Evolutionary conservation across 108 stramenopile species (phyloP).

Genomic region (Nitzschia sp.): DNA sequence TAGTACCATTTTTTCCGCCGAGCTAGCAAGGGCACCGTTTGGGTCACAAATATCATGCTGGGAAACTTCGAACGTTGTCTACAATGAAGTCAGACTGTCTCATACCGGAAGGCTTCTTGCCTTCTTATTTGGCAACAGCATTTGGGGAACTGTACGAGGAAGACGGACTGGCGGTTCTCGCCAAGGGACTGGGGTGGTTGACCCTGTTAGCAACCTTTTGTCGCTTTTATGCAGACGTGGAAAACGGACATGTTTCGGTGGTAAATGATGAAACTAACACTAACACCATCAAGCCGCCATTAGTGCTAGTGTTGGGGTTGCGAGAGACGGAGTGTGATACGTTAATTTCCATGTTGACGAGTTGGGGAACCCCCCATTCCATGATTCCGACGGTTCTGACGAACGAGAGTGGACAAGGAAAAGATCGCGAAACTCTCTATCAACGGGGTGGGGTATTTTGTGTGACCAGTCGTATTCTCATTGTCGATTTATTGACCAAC

Average conservation of each 20-base stretch:
- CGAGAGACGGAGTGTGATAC: conserved; percentile 64
- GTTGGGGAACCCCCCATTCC: conserved; percentile 72
- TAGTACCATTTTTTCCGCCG: no score
- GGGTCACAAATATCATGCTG: no score
- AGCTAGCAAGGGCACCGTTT: no score
- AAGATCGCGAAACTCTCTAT: conserved; percentile 59
- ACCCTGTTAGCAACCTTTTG: conserved; percentile 67
- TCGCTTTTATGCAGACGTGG: conserved; percentile 75
- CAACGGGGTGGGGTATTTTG: conserved; percentile 57
- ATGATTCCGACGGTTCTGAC: conserved; percentile 71
- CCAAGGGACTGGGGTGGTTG: conserved; percentile 85
- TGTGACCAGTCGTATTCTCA: conserved; percentile 93
- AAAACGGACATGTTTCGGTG: conserved; percentile 50
- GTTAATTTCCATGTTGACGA: conserved; percentile 55
- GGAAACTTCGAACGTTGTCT: no score
- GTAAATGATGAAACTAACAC: conserved; percentile 32
- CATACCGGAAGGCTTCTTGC: conserved; percentile 54
- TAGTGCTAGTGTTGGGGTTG: conserved; percentile 75
- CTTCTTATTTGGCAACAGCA: conserved; percentile 80
- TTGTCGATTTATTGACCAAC: conserved; percentile 91
- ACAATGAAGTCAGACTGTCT: conserved; percentile 5
- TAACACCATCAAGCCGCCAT: conserved; percentile 40
- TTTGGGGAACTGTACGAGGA: conserved; percentile 87
- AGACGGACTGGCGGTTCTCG: conserved; percentile 91
- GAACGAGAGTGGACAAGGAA: conserved; percentile 73